Base-by-base conservation (phyloP, 139 green algal genomes). In the Axilococcus clingmanii region DNA sequence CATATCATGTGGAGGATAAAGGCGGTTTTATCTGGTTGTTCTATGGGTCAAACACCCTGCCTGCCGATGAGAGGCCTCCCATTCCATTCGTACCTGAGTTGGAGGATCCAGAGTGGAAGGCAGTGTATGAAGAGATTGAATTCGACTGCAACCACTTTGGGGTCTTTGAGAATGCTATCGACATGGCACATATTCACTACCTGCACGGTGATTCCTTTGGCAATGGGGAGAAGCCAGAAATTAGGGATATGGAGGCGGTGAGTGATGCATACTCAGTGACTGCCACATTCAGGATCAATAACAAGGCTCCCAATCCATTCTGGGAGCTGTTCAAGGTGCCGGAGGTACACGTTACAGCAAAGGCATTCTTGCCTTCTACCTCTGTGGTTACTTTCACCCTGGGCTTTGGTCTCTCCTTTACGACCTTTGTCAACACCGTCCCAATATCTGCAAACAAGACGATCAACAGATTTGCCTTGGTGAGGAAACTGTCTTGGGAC, bases 161-260 rank as follows among this genome's bases (percentile, higher is more conserved):
- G n/a, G 83, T 93, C 50, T 93, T 91, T 69, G 82, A 93, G 59
- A 93, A 93, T 52, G 83, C 83, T 36, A 76, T 93, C n/a, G 83
- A 93, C 71, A 81, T 93, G 73, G 56, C 61, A 8, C 83, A 92
- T 74, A 93, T 93, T 66, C 83, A 93, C 62, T 93, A 87, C 79
- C 59, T 93, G 66, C 83, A 93, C 55, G 40, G 38, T 28, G 77
- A 83, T 72, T 72, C 17, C 3, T 47, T 65, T 17, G 45, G 30
- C 25, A 63, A 63, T 32, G 32, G 59, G 52, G 75, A 72, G 7
- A 57, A 70, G 47, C 83, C 83, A 0, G 56, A 70, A 42, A 83
- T 93, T 36, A 47, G 63, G 31, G 75, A 81, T 61, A 89, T 92
- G 79, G 52, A 52, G 17, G 69, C 71, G 31, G 41, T 12, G 9